Conservation (phyloP, 73 alveolate genomes). For the Halteria grandinella region DNA sequence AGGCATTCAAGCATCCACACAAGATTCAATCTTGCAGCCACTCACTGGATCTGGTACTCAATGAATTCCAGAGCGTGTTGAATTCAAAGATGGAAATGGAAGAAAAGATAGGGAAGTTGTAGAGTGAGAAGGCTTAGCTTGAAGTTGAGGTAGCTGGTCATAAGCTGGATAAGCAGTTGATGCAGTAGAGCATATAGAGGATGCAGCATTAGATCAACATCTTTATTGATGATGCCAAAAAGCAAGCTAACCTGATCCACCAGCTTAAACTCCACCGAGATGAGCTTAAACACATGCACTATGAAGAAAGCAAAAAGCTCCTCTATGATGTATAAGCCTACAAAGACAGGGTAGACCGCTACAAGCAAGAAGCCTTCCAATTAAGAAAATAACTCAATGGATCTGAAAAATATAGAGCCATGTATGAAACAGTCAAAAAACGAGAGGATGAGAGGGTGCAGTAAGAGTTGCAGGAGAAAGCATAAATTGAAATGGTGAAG, state of each 20-base stretch:
- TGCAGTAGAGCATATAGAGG: not conserved
- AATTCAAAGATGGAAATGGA: constrained; percentile 11
- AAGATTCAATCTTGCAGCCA: constrained; percentile 11
- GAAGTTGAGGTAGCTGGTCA: not conserved
- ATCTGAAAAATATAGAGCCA: not conserved
- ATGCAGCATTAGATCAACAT: not conserved
- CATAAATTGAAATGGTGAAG: not conserved
- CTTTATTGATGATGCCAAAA: not conserved
- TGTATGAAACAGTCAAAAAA: constrained; percentile 1
- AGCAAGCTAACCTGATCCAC: not conserved
- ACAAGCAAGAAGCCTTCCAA: not conserved
- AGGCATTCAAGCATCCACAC: constrained; percentile 8
- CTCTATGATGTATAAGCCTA: constrained; percentile 1
- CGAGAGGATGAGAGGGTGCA: constrained; percentile 24
- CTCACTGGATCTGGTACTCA: constrained; percentile 8
- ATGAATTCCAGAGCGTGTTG: not conserved
- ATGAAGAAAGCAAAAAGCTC: constrained; percentile 25
- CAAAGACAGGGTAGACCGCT: constrained; percentile 19
- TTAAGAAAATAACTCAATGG: not conserved
- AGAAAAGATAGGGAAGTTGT: not conserved
- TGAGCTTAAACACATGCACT: constrained; percentile 4
- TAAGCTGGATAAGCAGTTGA: constrained; percentile 13
- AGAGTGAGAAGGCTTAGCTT: constrained; percentile 3
- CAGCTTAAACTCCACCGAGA: not conserved
- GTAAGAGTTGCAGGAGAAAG: not conserved